Base-by-base conservation (phyloP, 768 basidiomycete species). In the Tylopilus sp. region DNA sequence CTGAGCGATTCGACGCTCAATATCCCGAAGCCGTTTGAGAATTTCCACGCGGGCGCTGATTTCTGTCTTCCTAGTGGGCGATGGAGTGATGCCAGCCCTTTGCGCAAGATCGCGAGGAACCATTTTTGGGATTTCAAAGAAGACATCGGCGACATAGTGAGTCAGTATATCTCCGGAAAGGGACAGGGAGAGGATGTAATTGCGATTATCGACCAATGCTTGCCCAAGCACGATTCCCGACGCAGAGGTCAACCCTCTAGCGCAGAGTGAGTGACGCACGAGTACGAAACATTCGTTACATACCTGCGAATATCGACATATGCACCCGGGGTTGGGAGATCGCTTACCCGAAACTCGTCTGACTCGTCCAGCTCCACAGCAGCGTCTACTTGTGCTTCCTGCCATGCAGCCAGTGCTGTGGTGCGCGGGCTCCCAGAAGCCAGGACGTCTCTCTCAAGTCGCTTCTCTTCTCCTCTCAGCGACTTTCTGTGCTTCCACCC, bases 21-120 rank as follows among this genome's bases (percentile, higher is more conserved):
- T 62, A 5, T 73, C 67, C 18, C 83, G 79, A 20, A 92, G 59
- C n/a, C 70, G 73, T 58, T 75, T 80, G 22, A 90, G 74, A 18
- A 86, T 76, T 47, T 81, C 75, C 4, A 89, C 75, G 3, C 92
- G 78, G 3, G 91, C 89, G 23, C 72, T 69, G 43, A 77, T 65
- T 52, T 86, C 69, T 6, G 57, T 56, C 15, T 61, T 59, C 25
- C 64, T 71, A 8, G 44, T 39, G 1, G 78, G 64, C 21, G 63
- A 48, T 0, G 56, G 57, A 1, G 59, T 51, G 1, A 39, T 38
- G 1, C 84, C 82, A 59, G 83, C 85, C 28, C 80, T 74, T 31
- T 56, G 56, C 1, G 75, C 71, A 8, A 82, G 70, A 52, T 79
- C 73, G 38, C 53, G 45, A 13, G 78, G 62, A 22, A 81, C 69